Evolutionary conservation across 164 flowering plant species (phyloP).

Genomic region (Buxus sempervirens): DNA sequence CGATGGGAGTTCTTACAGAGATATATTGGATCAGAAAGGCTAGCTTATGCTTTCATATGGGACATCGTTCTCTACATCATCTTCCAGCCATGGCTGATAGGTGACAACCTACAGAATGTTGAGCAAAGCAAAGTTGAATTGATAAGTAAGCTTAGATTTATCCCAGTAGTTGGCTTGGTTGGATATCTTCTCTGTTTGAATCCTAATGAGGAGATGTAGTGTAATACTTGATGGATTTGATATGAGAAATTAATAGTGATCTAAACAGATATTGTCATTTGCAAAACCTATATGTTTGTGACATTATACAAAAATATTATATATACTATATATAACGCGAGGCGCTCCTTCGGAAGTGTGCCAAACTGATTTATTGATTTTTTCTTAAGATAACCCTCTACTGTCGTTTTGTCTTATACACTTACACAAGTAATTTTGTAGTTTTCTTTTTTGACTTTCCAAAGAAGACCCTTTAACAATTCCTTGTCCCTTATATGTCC

Average conservation of each 20-base stretch:
- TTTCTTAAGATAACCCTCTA: too few relatives aligned
- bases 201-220: slow-evolving; percentile 28
- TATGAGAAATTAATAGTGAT: neutral
- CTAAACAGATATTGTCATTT: neutral
- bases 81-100: slow-evolving; percentile 95
- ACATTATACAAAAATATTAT: too few relatives aligned
- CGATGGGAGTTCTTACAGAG: slow-evolving; percentile 64
- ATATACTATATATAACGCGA: too few relatives aligned
- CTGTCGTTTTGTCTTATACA: too few relatives aligned
- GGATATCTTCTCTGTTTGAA: slow-evolving; percentile 66
- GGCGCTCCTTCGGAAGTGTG: too few relatives aligned
- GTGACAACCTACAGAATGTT: slow-evolving; percentile 75
- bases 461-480: too few relatives aligned
- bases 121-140: slow-evolving; percentile 35
- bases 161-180: slow-evolving; percentile 76
- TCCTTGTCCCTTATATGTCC: too few relatives aligned
- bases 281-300: too few relatives aligned
- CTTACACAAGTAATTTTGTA: too few relatives aligned
- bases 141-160: slow-evolving; percentile 60
- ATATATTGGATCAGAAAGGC: slow-evolving; percentile 79
- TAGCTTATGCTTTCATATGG: slow-evolving; percentile 97
- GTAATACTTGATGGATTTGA: neutral
- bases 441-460: too few relatives aligned
- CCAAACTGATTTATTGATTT: too few relatives aligned
- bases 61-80: slow-evolving; percentile 70